Conservation (phyloP, 352 stramenopile genomes). For the Aphanomyces invadans region DNA sequence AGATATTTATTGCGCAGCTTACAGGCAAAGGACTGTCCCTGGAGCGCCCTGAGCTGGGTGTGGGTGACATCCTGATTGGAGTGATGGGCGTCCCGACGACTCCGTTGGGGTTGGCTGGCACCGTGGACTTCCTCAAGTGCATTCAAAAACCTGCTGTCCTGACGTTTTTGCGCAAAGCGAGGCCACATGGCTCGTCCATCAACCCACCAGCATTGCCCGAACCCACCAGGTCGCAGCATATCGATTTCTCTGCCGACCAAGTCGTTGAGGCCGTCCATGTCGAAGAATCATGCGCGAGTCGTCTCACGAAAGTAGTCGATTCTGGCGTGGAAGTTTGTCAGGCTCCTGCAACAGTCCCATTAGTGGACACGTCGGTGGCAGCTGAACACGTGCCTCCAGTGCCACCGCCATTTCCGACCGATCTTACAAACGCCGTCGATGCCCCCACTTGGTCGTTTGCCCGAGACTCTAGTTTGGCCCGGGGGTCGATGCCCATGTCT, state of each 20-base stretch:
- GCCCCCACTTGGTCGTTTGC: not conserved
- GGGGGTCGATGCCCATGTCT: not conserved
- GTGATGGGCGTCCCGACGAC: slow-evolving; percentile 20
- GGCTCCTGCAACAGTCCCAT: no score
- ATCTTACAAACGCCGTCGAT: not conserved
- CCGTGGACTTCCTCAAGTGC: slow-evolving; percentile 25
- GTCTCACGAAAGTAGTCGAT: no score
- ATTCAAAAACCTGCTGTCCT: slow-evolving; percentile 22
- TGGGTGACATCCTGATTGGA: slow-evolving; percentile 10
- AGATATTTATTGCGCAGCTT: slow-evolving; percentile 14
- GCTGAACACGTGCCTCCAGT: not conserved
- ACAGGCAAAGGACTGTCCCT: slow-evolving; percentile 22
- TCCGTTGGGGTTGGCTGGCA: slow-evolving; percentile 18
- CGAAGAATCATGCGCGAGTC: no score
- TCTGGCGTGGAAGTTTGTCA: no score
- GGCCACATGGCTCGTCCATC: no score
- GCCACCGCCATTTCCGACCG: slow-evolving; percentile 1
- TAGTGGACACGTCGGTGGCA: not conserved
- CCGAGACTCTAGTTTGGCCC: not conserved
- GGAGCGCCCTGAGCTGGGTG: not conserved
- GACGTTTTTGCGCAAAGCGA: slow-evolving; percentile 12
- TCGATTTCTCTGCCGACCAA: no score
- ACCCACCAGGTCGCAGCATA: no score
- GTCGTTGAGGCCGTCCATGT: no score
- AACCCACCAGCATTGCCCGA: no score